Evolutionary conservation across 306 rosid genomes (phyloP), one percentile per base, ranked within the genome.

Genomic region (Abrus pulchellus): DNA sequence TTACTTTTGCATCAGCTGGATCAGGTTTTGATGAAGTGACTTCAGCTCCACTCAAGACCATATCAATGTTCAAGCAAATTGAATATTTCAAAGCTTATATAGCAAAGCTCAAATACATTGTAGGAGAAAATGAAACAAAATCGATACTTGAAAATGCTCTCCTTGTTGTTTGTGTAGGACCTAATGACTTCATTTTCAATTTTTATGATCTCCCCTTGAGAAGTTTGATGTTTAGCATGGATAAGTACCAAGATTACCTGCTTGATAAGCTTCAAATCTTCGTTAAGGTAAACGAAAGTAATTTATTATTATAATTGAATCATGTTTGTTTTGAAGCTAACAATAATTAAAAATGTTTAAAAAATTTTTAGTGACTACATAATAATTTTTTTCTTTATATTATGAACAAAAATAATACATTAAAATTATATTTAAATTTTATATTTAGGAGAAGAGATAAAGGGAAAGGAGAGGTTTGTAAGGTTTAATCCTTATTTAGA

Each of bases 1-100:
- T 94, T 36, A 45, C 86, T 80, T 94, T 94, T 27, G 97, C 90
- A 0, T 93, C 91, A 0, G 90, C 82, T 0, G 94, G 89, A 32
- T 84, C 94, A 0, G 89, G 94, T 1, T 60, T 56, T 1, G 97
- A 94, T 47, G 89, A 92, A 1, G 50, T 86, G 5, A 92, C 94
- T 0, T 9, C 92, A 0, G 6, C 28, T 20, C 12, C 33, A 57
- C 40, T 80, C 0, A 62, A 81, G 4, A 88, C 70, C 61, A 80
- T 90, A 1, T 41, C 93, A 4, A 40, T 88, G 79, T 71, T 84
- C 27, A 84, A 87, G 50, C 97, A 90, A 56, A 32, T 88, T 74
- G 82, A 85, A 38, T 20, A 62, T 47, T 92, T 92, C 74, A 84
- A 86, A 87, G 74, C 48, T 11, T 92, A 88, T 67, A 44, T 84